Evolutionary conservation across 768 basidiomycete species (phyloP), one percentile per base, ranked within the genome.

Genomic region (Tylopilus intermedius): DNA sequence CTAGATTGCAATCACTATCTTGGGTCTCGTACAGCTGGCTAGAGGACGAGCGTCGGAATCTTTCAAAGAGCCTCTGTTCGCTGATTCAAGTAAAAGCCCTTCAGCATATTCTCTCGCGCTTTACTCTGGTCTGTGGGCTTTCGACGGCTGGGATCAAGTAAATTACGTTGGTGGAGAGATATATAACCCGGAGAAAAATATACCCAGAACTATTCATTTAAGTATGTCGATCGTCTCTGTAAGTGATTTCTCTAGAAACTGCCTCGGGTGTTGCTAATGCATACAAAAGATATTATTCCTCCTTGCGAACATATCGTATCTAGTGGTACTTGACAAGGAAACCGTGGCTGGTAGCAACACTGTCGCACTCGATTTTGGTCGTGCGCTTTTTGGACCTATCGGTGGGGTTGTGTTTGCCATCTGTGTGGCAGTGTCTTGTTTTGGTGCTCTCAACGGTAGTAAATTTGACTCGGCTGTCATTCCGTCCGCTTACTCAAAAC

Each of bases 101-200:
- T 88, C 90, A 1, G 76, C 83, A 2, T 97, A 92, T 71, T 90
- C 94, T 6, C 74, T 97, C n/a, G 95, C 94, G 0, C 74, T 97
- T 6, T 99, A 96, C 69, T 95, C 93, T 10, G 91, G 93, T 3
- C 72, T 98, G 4, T 97, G 89, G 91, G 94, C 94, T 2, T 94
- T 91, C 58, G 94, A 94, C 67, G 95, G 95, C 0, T 99, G 94
- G 94, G 94, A 94, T 62, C 88, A 90, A 69, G 86, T 81, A 27
- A 94, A 92, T 65, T 95, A 88, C 57, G 90, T 97, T 14, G 90
- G 88, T 13, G 94, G 90, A 27, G 93, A 93, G 68, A 89, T 97
- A 73, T 72, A 76, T 49, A 80, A 86, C 54, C 84, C 90, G 2
- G 81, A 86, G 62, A 88, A 82, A 64, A 93, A 94, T 61, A 86